Evolutionary conservation across 768 basidiomycete genomes (phyloP), one percentile per base, ranked within the genome.

Genomic region (Termitomyces sp.): DNA sequence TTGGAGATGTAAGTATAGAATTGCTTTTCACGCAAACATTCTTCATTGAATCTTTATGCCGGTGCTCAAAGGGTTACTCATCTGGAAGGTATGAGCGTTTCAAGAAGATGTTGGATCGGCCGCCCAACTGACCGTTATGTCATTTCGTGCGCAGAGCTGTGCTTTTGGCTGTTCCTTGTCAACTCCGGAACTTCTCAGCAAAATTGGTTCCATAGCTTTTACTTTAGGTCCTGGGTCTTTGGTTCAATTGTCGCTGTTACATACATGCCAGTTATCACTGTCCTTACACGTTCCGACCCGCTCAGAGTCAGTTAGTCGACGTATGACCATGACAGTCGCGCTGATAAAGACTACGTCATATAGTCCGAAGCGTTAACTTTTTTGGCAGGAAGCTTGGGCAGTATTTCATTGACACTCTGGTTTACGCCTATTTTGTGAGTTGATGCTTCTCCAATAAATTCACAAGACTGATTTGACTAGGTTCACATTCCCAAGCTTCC

Each of bases 121-220:
- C 20, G 28, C 6, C n/a, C 3, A 35, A 4, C 28, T 56, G 20
- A 52, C 50, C 58, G 60, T 58, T 33, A 60, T 46, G 20, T 32
- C 4, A 20, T 24, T 33, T n/a, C 6, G 12, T 14, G 6, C 32
- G 8, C 57, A 91, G 91, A 94, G 64, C 76, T 93, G 0, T 93
- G 89, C 64, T 94, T 94, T 68, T 93, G 92, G 91, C 72, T 92
- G 13, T 94, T 90, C 73, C 80, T 94, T 38, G 75, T 92, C 50
- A 88, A 88, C 57, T 75, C 87, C 2, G 75, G 80, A 20, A 76
- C 84, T 0, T 69, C 70, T 1, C 81, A 87, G 60, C 85, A 82
- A 64, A 80, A 89, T 64, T 94, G 91, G 91, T 92, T 93, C 73
- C 72, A 75, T 18, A 90, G 83, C 64, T 60, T 74, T 20, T 90